A percentile compares a stretch with the other conserved stretches of the same genome.
These are phyloP conservation scores for Penicillium waksmanii DNA, from an alignment of 495 filamentous ascomycete species.

Conservation along the genomic window DNA sequence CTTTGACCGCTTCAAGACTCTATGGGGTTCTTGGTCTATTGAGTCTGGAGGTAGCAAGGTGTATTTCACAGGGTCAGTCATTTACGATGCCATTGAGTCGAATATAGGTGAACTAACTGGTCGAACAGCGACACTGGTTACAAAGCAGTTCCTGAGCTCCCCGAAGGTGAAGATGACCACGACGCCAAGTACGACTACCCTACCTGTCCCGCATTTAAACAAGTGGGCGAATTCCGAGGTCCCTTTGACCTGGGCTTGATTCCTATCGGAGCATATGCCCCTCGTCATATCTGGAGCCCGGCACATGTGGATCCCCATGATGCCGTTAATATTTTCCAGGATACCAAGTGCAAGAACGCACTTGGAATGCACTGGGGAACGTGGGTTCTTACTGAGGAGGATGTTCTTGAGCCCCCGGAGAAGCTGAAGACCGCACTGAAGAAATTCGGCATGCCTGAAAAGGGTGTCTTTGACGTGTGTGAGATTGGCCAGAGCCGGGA, in stretches of 20 bases:
- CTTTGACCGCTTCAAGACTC: slow-evolving; percentile 71
- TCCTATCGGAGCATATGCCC: slow-evolving; percentile 91
- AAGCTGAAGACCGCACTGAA: slow-evolving; percentile 76
- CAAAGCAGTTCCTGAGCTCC: slow-evolving; percentile 71
- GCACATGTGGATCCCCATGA: slow-evolving; percentile 92
- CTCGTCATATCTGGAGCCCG: slow-evolving; percentile 72
- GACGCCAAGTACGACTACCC: slow-evolving; percentile 71
- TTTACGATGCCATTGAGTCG: not conserved
- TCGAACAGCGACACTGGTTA: slow-evolving; percentile 72
- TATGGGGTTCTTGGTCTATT: slow-evolving; percentile 89
- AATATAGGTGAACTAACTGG: slow-evolving; percentile 14
- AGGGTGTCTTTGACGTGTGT: slow-evolving; percentile 84
- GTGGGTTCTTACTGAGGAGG: slow-evolving; percentile 87
- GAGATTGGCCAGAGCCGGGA: slow-evolving; percentile 86
- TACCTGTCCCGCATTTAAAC: slow-evolving; percentile 80
- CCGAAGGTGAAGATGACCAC: slow-evolving; percentile 73
- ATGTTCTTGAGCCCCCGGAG: slow-evolving; percentile 80
- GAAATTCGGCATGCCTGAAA: slow-evolving; percentile 67
- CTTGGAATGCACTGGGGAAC: slow-evolving; percentile 95
- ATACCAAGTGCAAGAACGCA: slow-evolving; percentile 80
- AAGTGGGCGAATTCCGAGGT: slow-evolving; percentile 81
- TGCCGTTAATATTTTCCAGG: slow-evolving; percentile 85
- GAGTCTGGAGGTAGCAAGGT: slow-evolving; percentile 62
- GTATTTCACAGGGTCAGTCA: slow-evolving; percentile 49
- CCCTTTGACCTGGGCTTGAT: slow-evolving; percentile 94